phyloP scores from a whole-genome alignment of 257 asterid species.

The Fraxinus quadrangulata region DNA sequence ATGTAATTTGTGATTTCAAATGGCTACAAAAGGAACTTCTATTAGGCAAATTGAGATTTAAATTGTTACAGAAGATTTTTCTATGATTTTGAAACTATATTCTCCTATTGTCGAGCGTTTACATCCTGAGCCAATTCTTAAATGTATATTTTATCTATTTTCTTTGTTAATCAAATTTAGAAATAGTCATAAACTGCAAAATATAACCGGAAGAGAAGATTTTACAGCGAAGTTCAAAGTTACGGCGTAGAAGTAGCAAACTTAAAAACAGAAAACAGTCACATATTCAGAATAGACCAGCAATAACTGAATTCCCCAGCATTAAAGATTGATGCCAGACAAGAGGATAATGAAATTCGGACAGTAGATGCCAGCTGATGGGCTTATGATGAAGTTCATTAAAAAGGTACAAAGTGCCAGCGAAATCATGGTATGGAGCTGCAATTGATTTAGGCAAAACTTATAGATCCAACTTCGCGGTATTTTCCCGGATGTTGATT shows the following conservation, averaged over 20 bases:
- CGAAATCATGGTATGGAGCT: not conserved
- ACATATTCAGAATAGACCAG: conserved; percentile 26
- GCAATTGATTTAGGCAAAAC: not conserved
- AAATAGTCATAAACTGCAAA: not conserved
- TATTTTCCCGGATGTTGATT: not conserved
- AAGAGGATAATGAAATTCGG: not conserved
- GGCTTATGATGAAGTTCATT: not conserved
- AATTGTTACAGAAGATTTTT: not conserved
- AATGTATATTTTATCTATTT: too few species aligned
- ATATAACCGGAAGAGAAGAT: not conserved
- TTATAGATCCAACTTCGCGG: not conserved
- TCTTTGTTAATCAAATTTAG: not conserved
- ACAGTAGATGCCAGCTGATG: not conserved
- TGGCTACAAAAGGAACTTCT: not conserved
- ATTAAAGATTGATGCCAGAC: not conserved
- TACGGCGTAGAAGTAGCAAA: not conserved
- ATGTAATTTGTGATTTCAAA: not conserved
- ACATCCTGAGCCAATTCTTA: not conserved
- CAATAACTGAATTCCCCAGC: not conserved
- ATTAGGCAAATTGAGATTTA: not conserved
- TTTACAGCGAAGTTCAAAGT: not conserved
- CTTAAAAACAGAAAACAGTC: not conserved
- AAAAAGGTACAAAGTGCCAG: not conserved
- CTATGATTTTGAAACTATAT: not conserved
- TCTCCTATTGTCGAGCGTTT: not conserved